A percentile compares a stretch with the other conserved stretches of the same genome.
phyloP scores from a whole-genome alignment of 768 basidiomycete species.

The Pseudohyphozyma bogoriensis region DNA sequence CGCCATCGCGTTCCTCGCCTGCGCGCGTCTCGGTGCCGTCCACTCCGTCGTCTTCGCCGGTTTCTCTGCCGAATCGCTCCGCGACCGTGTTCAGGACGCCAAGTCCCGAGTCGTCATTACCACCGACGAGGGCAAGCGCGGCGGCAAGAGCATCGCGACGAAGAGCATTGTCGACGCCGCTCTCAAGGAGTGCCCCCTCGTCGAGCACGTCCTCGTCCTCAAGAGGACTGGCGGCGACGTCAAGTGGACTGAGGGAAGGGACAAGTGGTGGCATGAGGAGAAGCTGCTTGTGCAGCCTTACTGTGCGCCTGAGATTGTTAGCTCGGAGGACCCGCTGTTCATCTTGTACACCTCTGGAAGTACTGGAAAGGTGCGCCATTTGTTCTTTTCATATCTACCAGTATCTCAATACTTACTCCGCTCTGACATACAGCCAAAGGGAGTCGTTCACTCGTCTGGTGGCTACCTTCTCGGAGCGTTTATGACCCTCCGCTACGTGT shows the following conservation, averaged over 20 bases:
- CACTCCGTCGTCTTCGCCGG: slow-evolving; percentile 98
- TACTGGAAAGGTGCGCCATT: slow-evolving; percentile 18
- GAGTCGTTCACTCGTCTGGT: slow-evolving; percentile 58
- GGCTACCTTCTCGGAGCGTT: slow-evolving; percentile 82
- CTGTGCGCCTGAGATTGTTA: slow-evolving; percentile 79
- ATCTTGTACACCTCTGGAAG: slow-evolving; percentile 66
- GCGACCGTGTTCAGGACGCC: slow-evolving; percentile 86
- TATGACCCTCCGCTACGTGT: slow-evolving; percentile 90
- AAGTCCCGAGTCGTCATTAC: slow-evolving; percentile 84
- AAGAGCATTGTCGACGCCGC: slow-evolving; percentile 90
- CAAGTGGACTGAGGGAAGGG: slow-evolving; percentile 69
- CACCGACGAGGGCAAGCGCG: slow-evolving; percentile 83
- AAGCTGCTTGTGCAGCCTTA: slow-evolving; percentile 68
- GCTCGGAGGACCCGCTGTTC: slow-evolving; percentile 90
- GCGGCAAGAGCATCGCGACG: slow-evolving; percentile 88
- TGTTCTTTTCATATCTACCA: slow-evolving; percentile 43
- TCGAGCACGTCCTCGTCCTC: slow-evolving; percentile 85
- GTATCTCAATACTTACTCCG: no score
- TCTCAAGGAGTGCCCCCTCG: slow-evolving; percentile 66
- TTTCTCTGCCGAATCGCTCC: slow-evolving; percentile 85
- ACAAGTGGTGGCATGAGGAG: slow-evolving; percentile 97
- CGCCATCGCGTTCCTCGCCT: slow-evolving; percentile 91
- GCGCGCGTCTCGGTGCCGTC: slow-evolving; percentile 89
- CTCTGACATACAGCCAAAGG: slow-evolving; percentile 99
- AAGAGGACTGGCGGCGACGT: slow-evolving; percentile 75